Percentiles rank a stretch among this genome's conserved stretches.
These are phyloP conservation scores for Colletotrichum navitas DNA, from an alignment of 2,329 filamentous ascomycete genomes.

Conservation along the genomic window DNA sequence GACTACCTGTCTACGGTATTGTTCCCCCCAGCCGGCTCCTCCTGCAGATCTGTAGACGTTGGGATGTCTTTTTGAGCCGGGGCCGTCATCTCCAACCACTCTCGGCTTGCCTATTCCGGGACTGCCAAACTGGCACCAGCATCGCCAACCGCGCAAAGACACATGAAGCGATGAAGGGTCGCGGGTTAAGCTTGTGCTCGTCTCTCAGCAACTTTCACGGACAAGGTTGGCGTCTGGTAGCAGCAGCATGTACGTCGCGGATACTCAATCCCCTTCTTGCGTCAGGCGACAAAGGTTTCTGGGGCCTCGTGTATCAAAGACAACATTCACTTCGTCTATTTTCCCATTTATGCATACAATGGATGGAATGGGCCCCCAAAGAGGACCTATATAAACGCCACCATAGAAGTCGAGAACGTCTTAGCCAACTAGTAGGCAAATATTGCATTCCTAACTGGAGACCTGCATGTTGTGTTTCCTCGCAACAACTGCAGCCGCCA, in stretches of 20 bases:
- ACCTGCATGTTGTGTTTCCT: neutral
- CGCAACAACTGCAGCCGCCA: neutral
- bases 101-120: conserved; percentile 1
- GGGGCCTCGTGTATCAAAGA: neutral
- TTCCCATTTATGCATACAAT: neutral
- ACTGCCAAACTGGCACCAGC: too few relatives aligned
- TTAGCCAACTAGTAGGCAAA: neutral
- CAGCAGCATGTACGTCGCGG: neutral
- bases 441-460: too few relatives aligned
- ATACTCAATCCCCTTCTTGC: neutral
- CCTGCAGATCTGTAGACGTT: neutral
- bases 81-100: neutral
- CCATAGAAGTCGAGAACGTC: neutral
- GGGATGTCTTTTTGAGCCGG: neutral
- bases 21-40: neutral
- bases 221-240: neutral
- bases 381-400: neutral
- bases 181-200: neutral
- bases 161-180: neutral
- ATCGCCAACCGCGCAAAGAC: neutral
- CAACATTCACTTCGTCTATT: neutral
- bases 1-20: too few relatives aligned
- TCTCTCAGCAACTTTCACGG: neutral
- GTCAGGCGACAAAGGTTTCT: neutral
- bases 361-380: neutral